A percentile compares a stretch with the other conserved stretches of the same genome.
Conservation (phyloP, 257 asterid species). For the Marsdenia floribunda region DNA sequence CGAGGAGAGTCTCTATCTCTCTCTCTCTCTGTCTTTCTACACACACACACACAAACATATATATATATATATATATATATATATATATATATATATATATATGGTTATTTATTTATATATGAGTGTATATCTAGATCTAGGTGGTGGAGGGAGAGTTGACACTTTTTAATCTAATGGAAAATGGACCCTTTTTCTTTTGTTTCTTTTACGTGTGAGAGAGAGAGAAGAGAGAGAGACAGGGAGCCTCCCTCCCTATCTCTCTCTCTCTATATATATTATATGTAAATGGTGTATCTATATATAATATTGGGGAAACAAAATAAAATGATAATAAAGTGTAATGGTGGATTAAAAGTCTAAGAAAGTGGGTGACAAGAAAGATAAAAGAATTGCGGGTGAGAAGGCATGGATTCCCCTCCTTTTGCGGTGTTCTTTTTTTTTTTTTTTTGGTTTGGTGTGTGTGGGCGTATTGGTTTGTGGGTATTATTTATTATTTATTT, state of each 20-base stretch:
- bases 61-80: background rate
- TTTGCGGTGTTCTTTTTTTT: constrained; percentile 24
- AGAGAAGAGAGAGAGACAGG: background rate
- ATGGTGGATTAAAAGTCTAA: constrained; percentile 33
- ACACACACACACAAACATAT: no score
- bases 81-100: background rate
- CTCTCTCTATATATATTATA: background rate
- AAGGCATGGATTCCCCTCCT: constrained; percentile 28
- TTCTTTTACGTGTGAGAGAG: background rate
- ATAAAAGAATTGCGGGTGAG: background rate
- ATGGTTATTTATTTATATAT: no score
- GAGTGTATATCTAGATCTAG: no score
- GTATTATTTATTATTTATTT: no score
- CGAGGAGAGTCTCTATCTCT: background rate
- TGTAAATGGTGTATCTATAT: background rate
- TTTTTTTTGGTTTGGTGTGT: no score
- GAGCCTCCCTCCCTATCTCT: background rate
- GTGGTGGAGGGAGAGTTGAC: constrained; percentile 21
- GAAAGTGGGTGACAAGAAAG: constrained; percentile 28
- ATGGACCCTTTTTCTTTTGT: background rate
- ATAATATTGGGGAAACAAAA: background rate
- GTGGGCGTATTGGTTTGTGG: constrained; percentile 15
- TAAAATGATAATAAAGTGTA: constrained; percentile 6
- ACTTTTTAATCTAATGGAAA: constrained; percentile 9
- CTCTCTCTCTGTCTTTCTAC: no score